Base-by-base conservation (phyloP, 306 rosid genomes). In the Sechiopsis laciniata region DNA sequence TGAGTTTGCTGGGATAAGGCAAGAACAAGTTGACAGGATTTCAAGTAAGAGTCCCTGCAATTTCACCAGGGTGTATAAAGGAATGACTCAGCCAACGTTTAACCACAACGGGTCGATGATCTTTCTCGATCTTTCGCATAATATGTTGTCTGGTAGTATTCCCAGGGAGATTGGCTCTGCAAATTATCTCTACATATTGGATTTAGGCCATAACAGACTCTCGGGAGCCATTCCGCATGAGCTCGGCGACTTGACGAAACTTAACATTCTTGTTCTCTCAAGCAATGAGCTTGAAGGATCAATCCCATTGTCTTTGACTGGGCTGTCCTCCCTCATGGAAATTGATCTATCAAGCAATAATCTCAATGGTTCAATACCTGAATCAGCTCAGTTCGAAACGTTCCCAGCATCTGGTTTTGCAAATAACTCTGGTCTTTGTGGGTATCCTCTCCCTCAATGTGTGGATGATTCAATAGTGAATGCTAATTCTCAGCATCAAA, bases 231-330 rank as follows among this genome's bases (percentile, higher is more conserved):
- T 95, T 58, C 99, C 99, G 0, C 78, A 79, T 60, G 95, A 95
- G 83, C 83, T 95, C 32, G 96, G 99, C 19, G 82, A 21, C 40
- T 74, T 86, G 76, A 84, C 35, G 51, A 80, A 70, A 22, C 84
- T 95, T 14, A 91, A 91, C 88, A 91, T 95, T 42, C 96, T 95
- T 81, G 96, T 91, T 81, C 92, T 95, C 67, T 95, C 99, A 2
- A 42, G 85, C 73, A 95, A 95, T 75, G 78, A 56, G 81, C 86
- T 95, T 24, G 76, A 72, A 6, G 97, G 97, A 22, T 76, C 62
- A 16, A 95, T 95, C 66, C 99, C 99, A 2, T 88, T 32, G 26
- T 5, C 86, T 9, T 71, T 95, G 72, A 56, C 88, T 2, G 80
- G 84, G 17, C 91, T 89, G 20, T 80, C 96, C 10, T 13, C 87